Base-by-base conservation (phyloP, 2,329 filamentous ascomycete species). In the Ceratocystis cubensis region DNA sequence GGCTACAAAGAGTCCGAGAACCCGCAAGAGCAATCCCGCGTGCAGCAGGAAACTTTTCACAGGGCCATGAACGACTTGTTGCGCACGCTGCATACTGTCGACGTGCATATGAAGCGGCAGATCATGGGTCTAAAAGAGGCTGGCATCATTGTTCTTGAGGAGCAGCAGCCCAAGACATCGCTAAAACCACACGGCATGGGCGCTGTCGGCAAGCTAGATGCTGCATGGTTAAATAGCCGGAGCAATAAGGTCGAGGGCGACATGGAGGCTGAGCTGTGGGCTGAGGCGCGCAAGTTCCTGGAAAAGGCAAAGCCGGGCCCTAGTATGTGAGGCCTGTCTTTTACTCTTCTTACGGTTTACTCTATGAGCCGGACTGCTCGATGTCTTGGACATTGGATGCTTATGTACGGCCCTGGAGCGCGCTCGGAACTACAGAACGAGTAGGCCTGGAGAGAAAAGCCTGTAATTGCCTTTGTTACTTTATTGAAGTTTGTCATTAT, bases 191-290 rank as follows among this genome's bases (percentile, higher is more conserved):
- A 83, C 57, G 83, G 80, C 48, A 76, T 79, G 66, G 83, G 79
- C 25, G 79, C 79, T 71, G 81, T 84, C 44, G 83, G 82, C 8
- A 78, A 77, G 33, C 79, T 96, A 65, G 92, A 96, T 73, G 87
- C 95, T 15, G 92, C 92, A 41, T 93, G 89, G 84, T 76, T 97
- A 71, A 97, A 96, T 73, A 92, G 89, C 72, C 83, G 90, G 67
- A 90, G 89, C 69, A 88, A 89, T 69, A 87, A 87, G 69, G 88
- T 95, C 25, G 89, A 89, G 66, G 84, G 86, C 71, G 88, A 90
- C 69, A 94, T 93, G 81, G 91, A 95, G 73, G 83, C 84, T 1
- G 90, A 96, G 76, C 77, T 96, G 57, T 88, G 93, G 84, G 80
- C 69, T 5, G 76, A 75, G 65, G 75, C 75, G 15, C 75, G 74